Conservation (phyloP, 75 land plant genomes). For the Larix kaempferi region DNA sequence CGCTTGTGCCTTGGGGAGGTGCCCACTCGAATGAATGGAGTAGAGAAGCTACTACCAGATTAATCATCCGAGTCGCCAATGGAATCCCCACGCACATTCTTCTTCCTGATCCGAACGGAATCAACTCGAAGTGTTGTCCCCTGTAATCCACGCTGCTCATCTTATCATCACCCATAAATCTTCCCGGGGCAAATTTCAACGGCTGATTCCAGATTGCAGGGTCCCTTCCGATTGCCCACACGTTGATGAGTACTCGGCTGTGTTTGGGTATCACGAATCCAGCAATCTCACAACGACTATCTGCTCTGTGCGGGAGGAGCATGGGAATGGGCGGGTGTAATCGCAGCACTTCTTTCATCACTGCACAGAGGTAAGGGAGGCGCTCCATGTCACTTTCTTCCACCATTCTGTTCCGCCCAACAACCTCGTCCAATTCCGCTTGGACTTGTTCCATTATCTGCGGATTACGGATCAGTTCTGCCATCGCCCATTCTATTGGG, state of each 20-base stretch:
- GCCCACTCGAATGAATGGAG: constrained; percentile 55
- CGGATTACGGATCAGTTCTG: constrained; percentile 11
- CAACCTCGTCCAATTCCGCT: background rate
- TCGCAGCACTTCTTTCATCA: constrained; percentile 6
- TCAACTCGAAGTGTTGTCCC: constrained; percentile 53
- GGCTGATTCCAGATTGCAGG: constrained; percentile 55
- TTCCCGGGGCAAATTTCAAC: constrained; percentile 46
- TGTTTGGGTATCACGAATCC: background rate
- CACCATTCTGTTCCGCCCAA: background rate
- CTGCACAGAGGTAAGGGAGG: constrained; percentile 5
- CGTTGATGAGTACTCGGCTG: constrained; percentile 47
- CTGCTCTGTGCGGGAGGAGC: background rate
- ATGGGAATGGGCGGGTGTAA: background rate
- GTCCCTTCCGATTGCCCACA: constrained; percentile 64
- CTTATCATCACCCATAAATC: constrained; percentile 47
- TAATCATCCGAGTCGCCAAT: constrained; percentile 47
- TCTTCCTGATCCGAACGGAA: constrained; percentile 69
- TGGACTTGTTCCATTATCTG: background rate
- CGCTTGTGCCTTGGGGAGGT: constrained; percentile 25
- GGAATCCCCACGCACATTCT: constrained; percentile 63
- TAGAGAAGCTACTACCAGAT: constrained; percentile 42
- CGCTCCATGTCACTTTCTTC: constrained; percentile 9
- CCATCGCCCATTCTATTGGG: constrained; percentile 9
- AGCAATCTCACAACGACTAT: background rate
- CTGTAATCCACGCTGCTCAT: constrained; percentile 25